These are phyloP conservation scores for Amanita pallidorosea DNA, from an alignment of 768 basidiomycete genomes.

Conservation along the genomic window DNA sequence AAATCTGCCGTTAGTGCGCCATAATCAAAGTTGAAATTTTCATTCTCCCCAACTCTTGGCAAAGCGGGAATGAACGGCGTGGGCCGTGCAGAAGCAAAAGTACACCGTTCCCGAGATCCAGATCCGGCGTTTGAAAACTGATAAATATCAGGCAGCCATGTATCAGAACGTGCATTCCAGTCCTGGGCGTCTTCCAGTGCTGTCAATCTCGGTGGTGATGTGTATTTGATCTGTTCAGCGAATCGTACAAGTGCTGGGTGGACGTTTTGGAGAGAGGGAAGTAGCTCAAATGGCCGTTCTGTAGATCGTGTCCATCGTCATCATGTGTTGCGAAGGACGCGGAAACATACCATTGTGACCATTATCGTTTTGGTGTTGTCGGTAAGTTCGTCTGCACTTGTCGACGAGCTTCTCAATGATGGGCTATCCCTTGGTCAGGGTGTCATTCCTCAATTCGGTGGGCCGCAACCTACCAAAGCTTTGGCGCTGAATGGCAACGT, in stretches of 20 bases:
- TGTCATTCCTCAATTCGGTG: neutral
- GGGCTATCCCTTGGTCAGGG: constrained; percentile 23
- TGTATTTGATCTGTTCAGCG: constrained; percentile 20
- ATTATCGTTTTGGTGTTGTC: constrained; percentile 18
- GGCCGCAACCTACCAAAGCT: constrained; percentile 34
- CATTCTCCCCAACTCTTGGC: constrained; percentile 41
- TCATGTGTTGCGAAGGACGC: neutral
- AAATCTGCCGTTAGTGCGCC: constrained; percentile 45
- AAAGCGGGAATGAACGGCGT: constrained; percentile 35
- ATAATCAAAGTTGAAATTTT: constrained; percentile 51
- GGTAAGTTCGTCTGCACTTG: constrained; percentile 35
- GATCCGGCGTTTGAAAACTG: constrained; percentile 30
- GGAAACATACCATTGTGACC: constrained; percentile 3
- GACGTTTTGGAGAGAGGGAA: constrained; percentile 24
- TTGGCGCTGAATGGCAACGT: constrained; percentile 52
- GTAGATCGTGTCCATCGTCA: constrained; percentile 9
- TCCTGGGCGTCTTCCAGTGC: neutral
- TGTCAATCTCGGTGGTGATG: constrained; percentile 7
- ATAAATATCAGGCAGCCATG: constrained; percentile 38
- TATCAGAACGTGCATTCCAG: constrained; percentile 8
- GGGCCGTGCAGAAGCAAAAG: constrained; percentile 21
- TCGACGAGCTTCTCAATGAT: constrained; percentile 45
- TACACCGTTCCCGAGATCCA: constrained; percentile 29
- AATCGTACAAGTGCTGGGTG: constrained; percentile 22
- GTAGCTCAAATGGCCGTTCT: constrained; percentile 14